These are phyloP conservation scores for Lachnellula arida DNA, from an alignment of 2,329 filamentous ascomycete genomes.

Conservation along the genomic window DNA sequence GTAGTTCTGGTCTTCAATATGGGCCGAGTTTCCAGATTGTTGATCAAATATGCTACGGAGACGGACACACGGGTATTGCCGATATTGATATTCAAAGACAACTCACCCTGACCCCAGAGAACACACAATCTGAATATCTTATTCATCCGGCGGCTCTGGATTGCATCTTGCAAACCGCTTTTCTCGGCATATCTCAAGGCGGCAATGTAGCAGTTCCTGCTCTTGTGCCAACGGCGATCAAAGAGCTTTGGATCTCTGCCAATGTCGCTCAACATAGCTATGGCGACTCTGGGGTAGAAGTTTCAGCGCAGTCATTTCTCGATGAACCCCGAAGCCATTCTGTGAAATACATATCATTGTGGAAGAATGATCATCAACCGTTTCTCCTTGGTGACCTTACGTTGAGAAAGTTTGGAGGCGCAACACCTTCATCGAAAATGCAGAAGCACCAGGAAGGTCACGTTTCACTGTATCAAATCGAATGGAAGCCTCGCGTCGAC, in stretches of 20 bases:
- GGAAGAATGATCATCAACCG: no score
- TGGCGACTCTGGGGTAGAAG: no score
- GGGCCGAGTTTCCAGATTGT: neutral
- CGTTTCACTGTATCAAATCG: no score
- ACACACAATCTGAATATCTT: neutral
- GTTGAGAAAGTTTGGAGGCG: no score
- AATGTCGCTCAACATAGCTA: neutral
- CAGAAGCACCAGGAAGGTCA: no score
- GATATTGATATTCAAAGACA: neutral
- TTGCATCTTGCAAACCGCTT: neutral
- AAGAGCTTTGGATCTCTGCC: neutral
- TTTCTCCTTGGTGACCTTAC: no score
- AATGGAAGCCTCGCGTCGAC: no score
- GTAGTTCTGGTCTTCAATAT: neutral
- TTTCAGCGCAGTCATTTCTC: no score
- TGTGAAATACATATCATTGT: no score
- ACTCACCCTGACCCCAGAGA: neutral
- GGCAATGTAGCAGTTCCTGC: neutral
- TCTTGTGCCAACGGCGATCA: neutral
- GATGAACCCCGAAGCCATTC: no score
- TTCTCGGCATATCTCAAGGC: neutral
- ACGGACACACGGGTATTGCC: neutral
- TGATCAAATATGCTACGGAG: neutral
- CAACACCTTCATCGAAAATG: no score
- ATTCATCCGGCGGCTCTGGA: neutral